Percentiles rank a stretch among this genome's conserved stretches.
Evolutionary conservation across 2,329 filamentous ascomycete genomes (phyloP).

Genomic region (Cadophora gregata): DNA sequence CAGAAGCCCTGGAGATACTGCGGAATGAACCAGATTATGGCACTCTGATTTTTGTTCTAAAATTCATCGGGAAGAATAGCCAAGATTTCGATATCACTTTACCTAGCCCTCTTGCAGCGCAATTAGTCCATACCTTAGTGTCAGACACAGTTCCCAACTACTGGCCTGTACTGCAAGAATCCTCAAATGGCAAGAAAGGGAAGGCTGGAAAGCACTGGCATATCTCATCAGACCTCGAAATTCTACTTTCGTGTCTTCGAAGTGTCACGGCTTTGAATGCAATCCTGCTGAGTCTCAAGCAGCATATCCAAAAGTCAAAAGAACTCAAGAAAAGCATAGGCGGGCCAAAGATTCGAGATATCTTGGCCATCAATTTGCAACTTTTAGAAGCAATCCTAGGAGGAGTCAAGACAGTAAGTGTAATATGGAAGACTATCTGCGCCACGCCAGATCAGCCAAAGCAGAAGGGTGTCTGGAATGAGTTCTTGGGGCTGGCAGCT

Average conservation of each 20-base stretch:
- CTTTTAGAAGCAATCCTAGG: slow-evolving; percentile 51
- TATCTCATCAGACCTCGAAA: slow-evolving; percentile 47
- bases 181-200: slow-evolving; percentile 39
- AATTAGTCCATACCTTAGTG: slow-evolving; percentile 77
- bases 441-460: slow-evolving; percentile 46
- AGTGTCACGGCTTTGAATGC: slow-evolving; percentile 81
- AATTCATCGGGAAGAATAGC: slow-evolving; percentile 53
- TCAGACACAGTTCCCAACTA: slow-evolving; percentile 80
- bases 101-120: slow-evolving; percentile 72
- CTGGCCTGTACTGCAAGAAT: slow-evolving; percentile 69
- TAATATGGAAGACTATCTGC: slow-evolving; percentile 53
- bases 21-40: slow-evolving; percentile 67
- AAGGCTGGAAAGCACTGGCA: slow-evolving; percentile 33
- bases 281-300: slow-evolving; percentile 71
- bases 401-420: slow-evolving; percentile 48
- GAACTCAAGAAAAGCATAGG: slow-evolving; percentile 38
- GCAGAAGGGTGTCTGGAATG: slow-evolving; percentile 65
- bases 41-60: slow-evolving; percentile 57
- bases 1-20: slow-evolving; percentile 63
- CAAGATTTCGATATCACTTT: slow-evolving; percentile 60
- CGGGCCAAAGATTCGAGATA: slow-evolving; percentile 43
- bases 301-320: slow-evolving; percentile 60
- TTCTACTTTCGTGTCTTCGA: slow-evolving; percentile 69
- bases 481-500: slow-evolving; percentile 62
- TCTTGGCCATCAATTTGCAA: slow-evolving; percentile 49